Conservation (phyloP, 2,329 filamentous ascomycete species). For the Cladosporium austrohemisphaericum region DNA sequence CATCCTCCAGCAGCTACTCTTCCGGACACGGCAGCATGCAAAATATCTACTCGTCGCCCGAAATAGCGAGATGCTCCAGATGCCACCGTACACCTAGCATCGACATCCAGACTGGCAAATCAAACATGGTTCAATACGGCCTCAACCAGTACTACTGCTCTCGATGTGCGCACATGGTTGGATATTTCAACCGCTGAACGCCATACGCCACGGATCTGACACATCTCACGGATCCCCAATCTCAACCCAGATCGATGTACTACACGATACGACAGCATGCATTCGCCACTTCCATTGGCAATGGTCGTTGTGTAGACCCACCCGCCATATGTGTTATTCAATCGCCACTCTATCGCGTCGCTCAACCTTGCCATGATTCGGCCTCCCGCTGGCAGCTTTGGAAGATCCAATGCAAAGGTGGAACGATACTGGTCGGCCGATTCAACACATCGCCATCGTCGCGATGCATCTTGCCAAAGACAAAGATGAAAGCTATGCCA, state of each 20-base stretch:
- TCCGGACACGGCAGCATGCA: constrained; percentile 21
- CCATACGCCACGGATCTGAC: background rate
- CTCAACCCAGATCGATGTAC: background rate
- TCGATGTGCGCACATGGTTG: constrained; percentile 35
- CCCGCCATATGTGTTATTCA: too few species aligned
- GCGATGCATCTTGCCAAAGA: background rate
- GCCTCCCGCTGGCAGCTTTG: too few species aligned
- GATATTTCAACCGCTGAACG: constrained; percentile 29
- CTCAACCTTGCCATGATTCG: too few species aligned
- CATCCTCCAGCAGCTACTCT: constrained; percentile 18
- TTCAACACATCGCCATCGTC: background rate
- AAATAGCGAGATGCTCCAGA: constrained; percentile 33
- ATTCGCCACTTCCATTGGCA: constrained; percentile 5
- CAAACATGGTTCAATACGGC: constrained; percentile 37
- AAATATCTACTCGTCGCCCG: constrained; percentile 20
- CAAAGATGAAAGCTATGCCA: too few species aligned
- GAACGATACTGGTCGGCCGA: background rate
- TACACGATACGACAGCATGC: background rate
- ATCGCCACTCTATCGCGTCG: too few species aligned
- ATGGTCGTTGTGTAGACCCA: too few species aligned
- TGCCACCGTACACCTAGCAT: constrained; percentile 35
- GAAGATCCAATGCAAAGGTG: background rate
- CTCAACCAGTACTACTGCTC: constrained; percentile 38
- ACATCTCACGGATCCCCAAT: too few species aligned
- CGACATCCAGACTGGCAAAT: constrained; percentile 32